Conservation (phyloP, 2,329 filamentous ascomycete genomes). For the Aspergillus thermomutatus region DNA sequence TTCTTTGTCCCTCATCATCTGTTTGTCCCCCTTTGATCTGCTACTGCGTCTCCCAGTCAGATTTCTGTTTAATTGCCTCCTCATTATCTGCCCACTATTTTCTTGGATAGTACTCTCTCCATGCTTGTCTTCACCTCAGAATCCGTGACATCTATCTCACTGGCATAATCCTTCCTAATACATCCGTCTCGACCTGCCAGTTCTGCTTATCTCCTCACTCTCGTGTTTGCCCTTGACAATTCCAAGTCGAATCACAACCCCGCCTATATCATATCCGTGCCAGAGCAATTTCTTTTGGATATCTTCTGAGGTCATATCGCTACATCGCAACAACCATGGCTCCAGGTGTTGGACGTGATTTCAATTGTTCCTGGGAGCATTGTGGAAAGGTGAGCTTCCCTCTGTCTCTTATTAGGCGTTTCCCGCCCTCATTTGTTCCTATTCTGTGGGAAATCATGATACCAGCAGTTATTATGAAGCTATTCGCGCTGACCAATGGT, state of each 20-base stretch:
- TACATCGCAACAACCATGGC: slow-evolving; percentile 28
- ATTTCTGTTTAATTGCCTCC: not conserved
- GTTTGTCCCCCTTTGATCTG: not conserved
- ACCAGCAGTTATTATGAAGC: not conserved
- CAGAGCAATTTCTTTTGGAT: slow-evolving; percentile 1
- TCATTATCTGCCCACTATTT: not conserved
- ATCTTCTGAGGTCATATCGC: not conserved
- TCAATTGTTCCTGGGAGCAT: slow-evolving; percentile 42
- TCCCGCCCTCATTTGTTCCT: not conserved
- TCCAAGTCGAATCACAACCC: not conserved
- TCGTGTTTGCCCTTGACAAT: not conserved
- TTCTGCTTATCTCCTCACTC: not conserved
- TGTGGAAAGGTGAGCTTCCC: slow-evolving; percentile 41
- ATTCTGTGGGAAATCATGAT: not conserved
- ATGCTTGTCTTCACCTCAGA: not conserved
- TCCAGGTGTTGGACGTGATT: slow-evolving; percentile 40
- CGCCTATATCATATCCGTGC: slow-evolving; percentile 2
- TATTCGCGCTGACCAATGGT: not conserved
- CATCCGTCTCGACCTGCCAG: not conserved
- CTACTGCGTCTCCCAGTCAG: not conserved
- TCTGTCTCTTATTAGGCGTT: not conserved
- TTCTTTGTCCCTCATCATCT: not conserved
- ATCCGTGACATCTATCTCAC: not conserved
- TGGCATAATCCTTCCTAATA: not conserved
- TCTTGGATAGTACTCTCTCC: not conserved